Conservation (phyloP, 495 filamentous ascomycete genomes). For the Ramalina peruviana region DNA sequence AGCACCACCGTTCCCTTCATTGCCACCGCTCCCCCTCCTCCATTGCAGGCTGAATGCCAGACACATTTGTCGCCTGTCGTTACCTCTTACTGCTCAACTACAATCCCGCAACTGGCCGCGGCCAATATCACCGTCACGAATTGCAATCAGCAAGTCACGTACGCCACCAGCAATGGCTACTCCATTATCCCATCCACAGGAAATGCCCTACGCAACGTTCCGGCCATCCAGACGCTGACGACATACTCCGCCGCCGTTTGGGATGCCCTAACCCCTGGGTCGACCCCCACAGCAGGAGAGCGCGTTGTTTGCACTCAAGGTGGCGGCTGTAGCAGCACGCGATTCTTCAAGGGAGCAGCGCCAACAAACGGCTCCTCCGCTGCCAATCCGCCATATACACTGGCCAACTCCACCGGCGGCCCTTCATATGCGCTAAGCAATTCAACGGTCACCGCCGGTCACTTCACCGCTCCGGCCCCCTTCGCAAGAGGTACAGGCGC, state of each 20-base stretch:
- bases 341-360: no score
- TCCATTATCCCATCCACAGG: not conserved
- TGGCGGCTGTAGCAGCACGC: not conserved
- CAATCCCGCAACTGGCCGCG: conserved; percentile 2
- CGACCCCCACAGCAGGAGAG: not conserved
- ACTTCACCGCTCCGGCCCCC: no score
- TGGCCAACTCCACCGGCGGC: no score
- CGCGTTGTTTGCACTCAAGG: not conserved
- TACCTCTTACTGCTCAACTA: conserved; percentile 5
- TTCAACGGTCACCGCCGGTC: no score
- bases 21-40: not conserved
- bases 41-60: not conserved
- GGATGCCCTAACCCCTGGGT: conserved; percentile 1
- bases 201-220: not conserved
- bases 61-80: not conserved
- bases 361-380: no score
- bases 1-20: not conserved
- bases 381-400: no score
- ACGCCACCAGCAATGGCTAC: conserved; percentile 1
- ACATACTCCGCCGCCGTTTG: conserved; percentile 8
- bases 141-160: conserved; percentile 7
- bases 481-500: no score
- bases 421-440: no score
- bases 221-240: not conserved
- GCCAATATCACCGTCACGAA: not conserved